phyloP scores from a whole-genome alignment of 1,284 basidiomycete species.

The Puccinia coronata region DNA sequence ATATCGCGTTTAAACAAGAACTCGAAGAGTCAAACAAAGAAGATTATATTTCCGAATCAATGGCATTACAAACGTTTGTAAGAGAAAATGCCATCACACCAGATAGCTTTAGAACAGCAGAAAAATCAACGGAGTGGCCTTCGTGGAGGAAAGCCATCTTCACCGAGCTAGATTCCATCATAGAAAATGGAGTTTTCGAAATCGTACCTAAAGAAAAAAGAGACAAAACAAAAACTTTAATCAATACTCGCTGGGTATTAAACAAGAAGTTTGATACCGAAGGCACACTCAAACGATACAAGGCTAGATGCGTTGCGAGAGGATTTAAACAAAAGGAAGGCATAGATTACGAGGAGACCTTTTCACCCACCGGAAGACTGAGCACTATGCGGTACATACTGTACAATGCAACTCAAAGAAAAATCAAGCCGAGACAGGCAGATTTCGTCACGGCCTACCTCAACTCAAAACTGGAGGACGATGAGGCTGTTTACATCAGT shows the following conservation, averaged over 20 bases:
- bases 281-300: constrained; percentile 27
- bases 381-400: constrained; percentile 23
- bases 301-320: constrained; percentile 40
- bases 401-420: not conserved
- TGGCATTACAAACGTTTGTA: constrained; percentile 24
- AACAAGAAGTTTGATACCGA: constrained; percentile 34
- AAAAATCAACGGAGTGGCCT: constrained; percentile 4
- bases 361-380: constrained; percentile 35
- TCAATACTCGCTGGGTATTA: constrained; percentile 33
- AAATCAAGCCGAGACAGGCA: constrained; percentile 16
- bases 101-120: constrained; percentile 19
- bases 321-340: constrained; percentile 43
- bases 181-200: constrained; percentile 30
- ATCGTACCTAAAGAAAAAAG: constrained; percentile 10
- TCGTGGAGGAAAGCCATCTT: constrained; percentile 22
- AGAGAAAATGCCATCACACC: constrained; percentile 22
- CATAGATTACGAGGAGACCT: constrained; percentile 39
- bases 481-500: constrained; percentile 24
- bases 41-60: constrained; percentile 11
- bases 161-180: constrained; percentile 32
- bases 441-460: constrained; percentile 31
- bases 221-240: constrained; percentile 22
- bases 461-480: constrained; percentile 35
- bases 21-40: not conserved
- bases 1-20: constrained; percentile 17